Evolutionary conservation across 495 filamentous ascomycete genomes (phyloP).

Genomic region (Aspergillus bridgeri): DNA sequence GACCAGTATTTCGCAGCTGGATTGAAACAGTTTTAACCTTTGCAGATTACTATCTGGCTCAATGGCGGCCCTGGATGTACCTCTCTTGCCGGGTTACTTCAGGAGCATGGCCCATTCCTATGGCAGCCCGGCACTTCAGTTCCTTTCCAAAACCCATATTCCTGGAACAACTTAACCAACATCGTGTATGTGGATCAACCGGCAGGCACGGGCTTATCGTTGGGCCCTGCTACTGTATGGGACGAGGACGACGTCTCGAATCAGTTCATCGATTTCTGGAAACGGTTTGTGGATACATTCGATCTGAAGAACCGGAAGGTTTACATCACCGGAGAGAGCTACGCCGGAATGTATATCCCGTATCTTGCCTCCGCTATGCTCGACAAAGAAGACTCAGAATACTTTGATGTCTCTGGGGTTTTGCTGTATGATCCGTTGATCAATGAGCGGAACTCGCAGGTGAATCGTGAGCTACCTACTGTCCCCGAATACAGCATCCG

Average conservation of each 20-base stretch:
- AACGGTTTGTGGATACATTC: conserved; percentile 67
- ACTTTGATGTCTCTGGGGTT: conserved; percentile 65
- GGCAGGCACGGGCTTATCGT: conserved; percentile 70
- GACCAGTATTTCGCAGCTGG: not conserved
- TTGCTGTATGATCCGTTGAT: conserved; percentile 69
- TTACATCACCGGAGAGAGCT: conserved; percentile 68
- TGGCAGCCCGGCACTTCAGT: conserved; percentile 67
- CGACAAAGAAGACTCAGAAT: conserved; percentile 59
- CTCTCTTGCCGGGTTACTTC: conserved; percentile 64
- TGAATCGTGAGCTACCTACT: conserved; percentile 24
- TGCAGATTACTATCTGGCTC: conserved; percentile 65
- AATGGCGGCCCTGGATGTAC: conserved; percentile 71
- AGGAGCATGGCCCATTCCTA: conserved; percentile 73
- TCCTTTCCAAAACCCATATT: conserved; percentile 63
- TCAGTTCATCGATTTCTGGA: conserved; percentile 70
- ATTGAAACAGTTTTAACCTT: not conserved
- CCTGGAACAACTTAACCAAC: conserved; percentile 73
- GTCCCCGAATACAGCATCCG: not conserved
- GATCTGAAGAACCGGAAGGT: conserved; percentile 58
- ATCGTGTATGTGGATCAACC: conserved; percentile 76
- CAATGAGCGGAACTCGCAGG: conserved; percentile 42
- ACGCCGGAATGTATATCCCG: conserved; percentile 74
- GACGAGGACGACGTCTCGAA: conserved; percentile 61
- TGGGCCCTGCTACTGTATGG: conserved; percentile 57
- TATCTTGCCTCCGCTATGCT: conserved; percentile 77